Evolutionary conservation across 192 early-diverging fungal species (phyloP).

Genomic region (Coemansia aciculifera): DNA sequence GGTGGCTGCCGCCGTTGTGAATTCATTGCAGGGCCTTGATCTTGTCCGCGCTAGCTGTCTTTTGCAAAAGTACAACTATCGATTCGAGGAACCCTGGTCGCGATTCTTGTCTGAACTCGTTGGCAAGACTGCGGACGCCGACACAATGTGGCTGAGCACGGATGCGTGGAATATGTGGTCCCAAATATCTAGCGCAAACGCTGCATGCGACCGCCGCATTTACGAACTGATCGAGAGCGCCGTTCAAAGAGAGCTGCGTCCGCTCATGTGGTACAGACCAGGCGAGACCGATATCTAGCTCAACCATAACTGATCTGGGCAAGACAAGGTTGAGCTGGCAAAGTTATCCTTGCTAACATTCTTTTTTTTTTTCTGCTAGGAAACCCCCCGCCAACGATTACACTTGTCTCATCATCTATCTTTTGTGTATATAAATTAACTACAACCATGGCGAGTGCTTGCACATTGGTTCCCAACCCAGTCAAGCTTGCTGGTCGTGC

Average conservation of each 20-base stretch:
- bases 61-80: conserved; percentile 7
- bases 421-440: not conserved
- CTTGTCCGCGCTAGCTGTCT: conserved; percentile 24
- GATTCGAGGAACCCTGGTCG: conserved; percentile 33
- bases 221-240: conserved; percentile 5
- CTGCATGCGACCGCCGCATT: conserved; percentile 6
- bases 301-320: not conserved
- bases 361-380: not conserved
- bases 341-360: not conserved
- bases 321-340: not conserved
- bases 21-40: conserved; percentile 21
- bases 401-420: not conserved
- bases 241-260: not conserved
- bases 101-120: conserved; percentile 28
- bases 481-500: not conserved
- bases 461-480: not conserved
- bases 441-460: not conserved
- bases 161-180: conserved; percentile 16
- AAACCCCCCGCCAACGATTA: not conserved
- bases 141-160: conserved; percentile 23
- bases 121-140: not conserved
- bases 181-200: not conserved
- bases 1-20: conserved; percentile 17
- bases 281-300: not conserved
- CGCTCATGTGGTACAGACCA: conserved; percentile 13